Conservation (phyloP, 1,284 basidiomycete genomes). For the Trichosporon sp. region DNA sequence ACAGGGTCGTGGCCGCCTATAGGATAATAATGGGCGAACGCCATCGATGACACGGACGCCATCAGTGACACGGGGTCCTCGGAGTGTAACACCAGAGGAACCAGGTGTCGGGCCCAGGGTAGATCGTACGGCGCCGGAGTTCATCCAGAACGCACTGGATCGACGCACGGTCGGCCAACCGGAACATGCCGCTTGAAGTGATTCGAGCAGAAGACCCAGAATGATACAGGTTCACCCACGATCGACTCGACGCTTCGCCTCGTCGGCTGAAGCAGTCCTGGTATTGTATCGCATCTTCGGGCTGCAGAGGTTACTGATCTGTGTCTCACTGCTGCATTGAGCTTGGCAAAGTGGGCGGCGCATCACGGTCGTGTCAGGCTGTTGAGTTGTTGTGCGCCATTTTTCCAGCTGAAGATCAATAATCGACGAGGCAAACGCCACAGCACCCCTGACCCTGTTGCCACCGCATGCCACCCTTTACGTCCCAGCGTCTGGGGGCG, state of each 20-base stretch:
- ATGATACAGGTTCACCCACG: too few species aligned
- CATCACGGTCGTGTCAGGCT: neutral
- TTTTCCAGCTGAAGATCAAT: neutral
- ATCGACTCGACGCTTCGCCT: too few species aligned
- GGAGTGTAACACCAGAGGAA: neutral
- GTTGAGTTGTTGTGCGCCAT: neutral
- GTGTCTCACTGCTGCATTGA: neutral
- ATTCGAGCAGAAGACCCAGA: too few species aligned
- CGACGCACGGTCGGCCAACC: too few species aligned
- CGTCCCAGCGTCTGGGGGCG: neutral
- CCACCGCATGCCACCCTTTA: neutral
- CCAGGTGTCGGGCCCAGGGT: too few species aligned
- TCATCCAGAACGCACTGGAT: neutral
- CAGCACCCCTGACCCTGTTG: neutral
- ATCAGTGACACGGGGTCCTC: neutral
- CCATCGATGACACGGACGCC: slow-evolving; percentile 3
- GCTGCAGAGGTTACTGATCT: neutral
- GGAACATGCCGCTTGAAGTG: neutral
- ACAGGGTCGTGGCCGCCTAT: neutral
- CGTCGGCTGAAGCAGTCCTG: too few species aligned
- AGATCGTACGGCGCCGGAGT: neutral
- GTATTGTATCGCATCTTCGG: too few species aligned
- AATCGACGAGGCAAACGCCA: slow-evolving; percentile 8
- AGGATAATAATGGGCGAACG: neutral
- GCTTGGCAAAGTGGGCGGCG: neutral